Base-by-base conservation (phyloP, 1,139 yeast species). In the Hyphopichia khmerensis region DNA sequence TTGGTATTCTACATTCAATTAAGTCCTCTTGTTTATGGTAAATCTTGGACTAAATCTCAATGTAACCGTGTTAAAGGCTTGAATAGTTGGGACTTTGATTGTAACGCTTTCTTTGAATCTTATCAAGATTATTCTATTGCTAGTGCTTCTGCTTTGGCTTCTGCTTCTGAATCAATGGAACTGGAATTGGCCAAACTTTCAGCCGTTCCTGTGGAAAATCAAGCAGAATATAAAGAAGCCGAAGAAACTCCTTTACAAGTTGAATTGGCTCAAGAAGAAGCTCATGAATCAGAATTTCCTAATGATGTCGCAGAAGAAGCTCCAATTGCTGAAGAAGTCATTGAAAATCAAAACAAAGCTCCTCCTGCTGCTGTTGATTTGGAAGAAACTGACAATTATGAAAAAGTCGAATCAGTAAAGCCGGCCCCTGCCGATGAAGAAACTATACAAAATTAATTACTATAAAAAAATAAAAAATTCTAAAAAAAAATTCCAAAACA, bases 51-150 rank as follows among this genome's bases (percentile, higher is more conserved):
- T 38, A 77, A 75, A 55, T 64, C 63, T 19, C 66, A 76, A 46
- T 93, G 99, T 67, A 66, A 72, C 45, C 67, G 75, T 36, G 68
- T 90, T 40, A 82, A 82, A 65, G 69, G 82, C 54, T 52, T 87
- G 21, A 59, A 72, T 16, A 69, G 78, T 13, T 88, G 96, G 99
- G 99, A 93, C 71, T 93, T 83, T 60, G 86, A 84, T 57, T 93
- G 99, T 67, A 69, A 69, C 49, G 57, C 72, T 17, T 88, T 77
- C 70, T 74, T 73, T 42, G 57, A 53, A 10, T 52, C 49, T 23
- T 48, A 58, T 17, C 51, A 57, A 23, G 64, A 67, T 18, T 72
- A 72, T 50, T 45, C 50, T 7, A 46, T 46, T 30, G 45, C 52
- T 14, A 42, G 43, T 9, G 43, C 48, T n/a, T 40, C 45, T 17